Evolutionary conservation across 495 filamentous ascomycete species (phyloP).

Genomic region (Viridothelium virens): DNA sequence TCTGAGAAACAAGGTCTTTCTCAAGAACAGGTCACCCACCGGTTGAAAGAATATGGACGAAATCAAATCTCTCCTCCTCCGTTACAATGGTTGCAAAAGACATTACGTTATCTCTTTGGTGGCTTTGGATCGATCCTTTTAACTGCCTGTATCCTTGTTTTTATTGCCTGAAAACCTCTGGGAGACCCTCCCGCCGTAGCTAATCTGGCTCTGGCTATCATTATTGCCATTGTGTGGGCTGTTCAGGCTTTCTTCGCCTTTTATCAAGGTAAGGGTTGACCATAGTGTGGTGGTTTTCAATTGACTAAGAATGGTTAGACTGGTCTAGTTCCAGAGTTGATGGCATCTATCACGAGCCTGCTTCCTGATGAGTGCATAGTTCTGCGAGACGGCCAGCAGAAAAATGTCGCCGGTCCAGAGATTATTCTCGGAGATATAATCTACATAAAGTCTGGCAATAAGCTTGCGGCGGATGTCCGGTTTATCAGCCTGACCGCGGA

Average conservation of each 20-base stretch:
- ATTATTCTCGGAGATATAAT: constrained; percentile 78
- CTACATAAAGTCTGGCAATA: constrained; percentile 59
- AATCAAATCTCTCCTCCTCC: constrained; percentile 29
- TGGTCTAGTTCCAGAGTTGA: constrained; percentile 33
- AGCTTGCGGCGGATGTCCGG: constrained; percentile 62
- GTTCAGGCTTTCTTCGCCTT: constrained; percentile 35
- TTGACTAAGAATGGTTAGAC: constrained; percentile 15
- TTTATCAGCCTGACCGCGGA: constrained; percentile 29
- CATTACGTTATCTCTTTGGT: constrained; percentile 34
- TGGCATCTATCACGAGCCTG: constrained; percentile 34
- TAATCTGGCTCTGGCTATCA: constrained; percentile 35
- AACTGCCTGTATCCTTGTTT: constrained; percentile 35
- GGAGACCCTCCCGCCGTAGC: constrained; percentile 30
- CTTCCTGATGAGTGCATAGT: constrained; percentile 43
- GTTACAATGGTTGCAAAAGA: constrained; percentile 28
- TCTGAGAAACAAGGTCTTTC: constrained; percentile 23
- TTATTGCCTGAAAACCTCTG: constrained; percentile 36
- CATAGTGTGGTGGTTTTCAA: not conserved
- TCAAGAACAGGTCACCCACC: constrained; percentile 24
- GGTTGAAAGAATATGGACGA: constrained; percentile 24
- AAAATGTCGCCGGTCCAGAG: constrained; percentile 59
- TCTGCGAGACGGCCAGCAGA: constrained; percentile 59
- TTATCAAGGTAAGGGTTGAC: constrained; percentile 24
- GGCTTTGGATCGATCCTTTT: constrained; percentile 37
- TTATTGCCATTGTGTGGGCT: constrained; percentile 35